Conservation (phyloP, 2,329 filamentous ascomycete species). For the Fusarium chuoi region DNA sequence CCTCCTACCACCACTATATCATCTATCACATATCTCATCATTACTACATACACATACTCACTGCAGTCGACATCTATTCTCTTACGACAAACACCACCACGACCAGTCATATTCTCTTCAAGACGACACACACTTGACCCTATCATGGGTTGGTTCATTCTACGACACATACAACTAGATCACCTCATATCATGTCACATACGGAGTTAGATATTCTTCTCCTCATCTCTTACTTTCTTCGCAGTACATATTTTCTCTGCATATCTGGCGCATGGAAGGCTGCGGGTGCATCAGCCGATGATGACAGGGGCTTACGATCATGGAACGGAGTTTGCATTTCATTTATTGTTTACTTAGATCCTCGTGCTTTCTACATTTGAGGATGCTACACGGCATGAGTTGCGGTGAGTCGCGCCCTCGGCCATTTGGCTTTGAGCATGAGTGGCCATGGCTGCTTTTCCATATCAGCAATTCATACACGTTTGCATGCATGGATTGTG, state of each 20-base stretch:
- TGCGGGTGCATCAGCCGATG: conserved; percentile 39
- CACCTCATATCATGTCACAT: conserved; percentile 2
- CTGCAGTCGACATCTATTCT: background rate
- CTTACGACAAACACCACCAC: background rate
- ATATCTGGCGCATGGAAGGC: conserved; percentile 42
- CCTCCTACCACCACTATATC: background rate
- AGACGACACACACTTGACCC: background rate
- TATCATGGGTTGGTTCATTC: background rate
- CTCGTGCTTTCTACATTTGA: conserved; percentile 3
- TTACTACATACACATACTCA: conserved; percentile 2
- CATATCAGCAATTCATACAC: background rate
- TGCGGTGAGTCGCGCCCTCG: background rate
- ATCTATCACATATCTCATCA: background rate
- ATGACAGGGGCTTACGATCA: conserved; percentile 37
- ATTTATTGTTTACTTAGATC: conserved; percentile 19
- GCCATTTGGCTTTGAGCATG: conserved; percentile 16
- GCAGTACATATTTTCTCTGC: conserved; percentile 36
- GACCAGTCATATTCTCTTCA: conserved; percentile 18
- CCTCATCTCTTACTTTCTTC: conserved; percentile 20
- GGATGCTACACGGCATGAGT: background rate
- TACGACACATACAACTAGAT: conserved; percentile 22
- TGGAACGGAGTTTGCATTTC: conserved; percentile 40
- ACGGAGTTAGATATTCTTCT: background rate
- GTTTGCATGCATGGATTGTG: background rate
- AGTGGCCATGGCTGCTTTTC: conserved; percentile 4